Evolutionary conservation across 768 basidiomycete species (phyloP).

Genomic region (Hypholoma sublateritium): DNA sequence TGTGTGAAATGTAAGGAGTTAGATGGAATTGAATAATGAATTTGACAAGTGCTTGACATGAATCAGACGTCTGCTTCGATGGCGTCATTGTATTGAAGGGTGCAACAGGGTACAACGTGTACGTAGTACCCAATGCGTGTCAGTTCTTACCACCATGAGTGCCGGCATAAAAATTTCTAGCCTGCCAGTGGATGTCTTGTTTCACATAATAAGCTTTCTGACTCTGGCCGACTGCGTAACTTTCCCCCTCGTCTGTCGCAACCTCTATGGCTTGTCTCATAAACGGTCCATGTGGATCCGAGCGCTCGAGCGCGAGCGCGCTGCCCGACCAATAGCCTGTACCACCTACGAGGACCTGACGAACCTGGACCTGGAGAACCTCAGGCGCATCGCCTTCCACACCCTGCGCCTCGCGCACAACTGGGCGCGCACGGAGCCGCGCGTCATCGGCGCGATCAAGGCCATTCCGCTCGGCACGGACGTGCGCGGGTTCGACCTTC

Average conservation of each 20-base stretch:
- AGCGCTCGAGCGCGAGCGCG: constrained; percentile 21
- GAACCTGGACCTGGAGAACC: constrained; percentile 11
- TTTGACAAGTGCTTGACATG: not conserved
- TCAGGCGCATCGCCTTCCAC: constrained; percentile 26
- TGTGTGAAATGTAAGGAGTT: not conserved
- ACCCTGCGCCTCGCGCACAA: constrained; percentile 28
- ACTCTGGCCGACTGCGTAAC: constrained; percentile 20
- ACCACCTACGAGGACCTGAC: constrained; percentile 25
- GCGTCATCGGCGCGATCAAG: constrained; percentile 17
- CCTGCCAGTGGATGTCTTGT: constrained; percentile 24
- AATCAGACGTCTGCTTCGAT: too few species aligned
- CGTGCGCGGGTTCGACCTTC: constrained; percentile 16
- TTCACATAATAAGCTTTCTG: constrained; percentile 19
- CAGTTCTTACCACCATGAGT: not conserved
- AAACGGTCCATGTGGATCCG: constrained; percentile 29
- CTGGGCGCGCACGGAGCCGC: constrained; percentile 22
- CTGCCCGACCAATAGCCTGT: constrained; percentile 27
- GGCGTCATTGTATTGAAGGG: too few species aligned
- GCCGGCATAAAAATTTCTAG: not conserved
- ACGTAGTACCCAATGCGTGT: not conserved
- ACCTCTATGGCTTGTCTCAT: constrained; percentile 19
- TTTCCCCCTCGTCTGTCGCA: constrained; percentile 17
- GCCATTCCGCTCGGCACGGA: constrained; percentile 11
- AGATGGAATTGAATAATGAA: not conserved
- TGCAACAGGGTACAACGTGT: not conserved